phyloP scores from a whole-genome alignment of 495 filamentous ascomycete species.

The Xylaria bambusicola region DNA sequence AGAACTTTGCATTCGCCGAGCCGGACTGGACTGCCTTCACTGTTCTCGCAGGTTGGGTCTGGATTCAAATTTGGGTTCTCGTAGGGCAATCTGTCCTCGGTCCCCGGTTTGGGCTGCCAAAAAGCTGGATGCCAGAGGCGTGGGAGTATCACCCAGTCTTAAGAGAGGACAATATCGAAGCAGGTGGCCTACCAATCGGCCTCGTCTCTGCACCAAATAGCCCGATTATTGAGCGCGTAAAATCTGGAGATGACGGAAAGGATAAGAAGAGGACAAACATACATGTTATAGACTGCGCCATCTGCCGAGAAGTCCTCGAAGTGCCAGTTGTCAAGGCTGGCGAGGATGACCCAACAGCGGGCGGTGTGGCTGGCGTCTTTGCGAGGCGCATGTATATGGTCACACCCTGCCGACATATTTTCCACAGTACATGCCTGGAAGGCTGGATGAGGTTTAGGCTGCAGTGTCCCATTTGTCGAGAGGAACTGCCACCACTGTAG shows the following conservation, averaged over 20 bases:
- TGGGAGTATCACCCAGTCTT: slow-evolving; percentile 96
- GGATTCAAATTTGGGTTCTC: slow-evolving; percentile 82
- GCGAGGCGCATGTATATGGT: slow-evolving; percentile 90
- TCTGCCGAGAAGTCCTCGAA: slow-evolving; percentile 88
- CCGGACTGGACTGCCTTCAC: slow-evolving; percentile 64
- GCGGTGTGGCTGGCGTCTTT: slow-evolving; percentile 69
- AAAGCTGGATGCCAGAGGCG: slow-evolving; percentile 73
- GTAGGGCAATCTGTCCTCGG: slow-evolving; percentile 82
- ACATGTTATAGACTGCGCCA: slow-evolving; percentile 76
- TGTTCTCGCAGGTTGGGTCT: slow-evolving; percentile 77
- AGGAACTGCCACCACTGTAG: slow-evolving; percentile 81
- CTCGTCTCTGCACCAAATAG: slow-evolving; percentile 47
- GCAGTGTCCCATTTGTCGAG: slow-evolving; percentile 94
- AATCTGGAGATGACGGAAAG: slow-evolving; percentile 23
- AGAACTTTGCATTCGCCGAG: slow-evolving; percentile 80
- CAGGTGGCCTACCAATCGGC: slow-evolving; percentile 74
- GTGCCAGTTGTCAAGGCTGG: slow-evolving; percentile 73
- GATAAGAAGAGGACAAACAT: slow-evolving; percentile 45
- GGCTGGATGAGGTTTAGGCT: slow-evolving; percentile 93
- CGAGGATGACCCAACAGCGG: slow-evolving; percentile 50
- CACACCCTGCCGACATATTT: slow-evolving; percentile 94
- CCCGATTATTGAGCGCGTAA: slow-evolving; percentile 38
- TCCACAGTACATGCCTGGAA: slow-evolving; percentile 90
- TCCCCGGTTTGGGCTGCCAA: slow-evolving; percentile 66
- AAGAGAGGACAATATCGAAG: slow-evolving; percentile 80